These are phyloP conservation scores for Danielia oregonensis DNA, from an alignment of 805 yeast species.

Conservation along the genomic window DNA sequence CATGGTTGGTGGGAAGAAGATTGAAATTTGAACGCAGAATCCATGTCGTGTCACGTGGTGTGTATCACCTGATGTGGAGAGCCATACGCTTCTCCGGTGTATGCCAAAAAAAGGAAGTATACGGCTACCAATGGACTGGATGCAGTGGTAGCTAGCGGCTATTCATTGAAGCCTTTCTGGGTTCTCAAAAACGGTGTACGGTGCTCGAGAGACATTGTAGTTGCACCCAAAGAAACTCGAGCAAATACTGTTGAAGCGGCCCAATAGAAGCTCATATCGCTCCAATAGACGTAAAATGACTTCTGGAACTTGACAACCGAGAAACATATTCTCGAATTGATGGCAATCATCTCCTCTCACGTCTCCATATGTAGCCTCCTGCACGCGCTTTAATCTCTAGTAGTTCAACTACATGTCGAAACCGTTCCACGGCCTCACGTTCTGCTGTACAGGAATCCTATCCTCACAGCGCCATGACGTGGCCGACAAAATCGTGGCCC, in stretches of 20 bases:
- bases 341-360: not conserved
- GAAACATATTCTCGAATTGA: not conserved
- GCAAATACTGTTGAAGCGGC: too few relatives aligned
- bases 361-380: not conserved
- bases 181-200: too few relatives aligned
- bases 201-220: too few relatives aligned
- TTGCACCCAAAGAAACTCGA: too few relatives aligned
- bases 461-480: constrained; percentile 39
- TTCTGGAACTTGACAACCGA: not conserved
- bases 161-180: too few relatives aligned
- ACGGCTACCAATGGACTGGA: too few relatives aligned
- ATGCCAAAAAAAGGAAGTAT: too few relatives aligned
- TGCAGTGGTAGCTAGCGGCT: too few relatives aligned
- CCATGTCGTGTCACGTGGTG: not conserved
- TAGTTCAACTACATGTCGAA: constrained; percentile 14
- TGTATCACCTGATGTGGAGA: not conserved
- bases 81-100: too few relatives aligned
- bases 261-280: too few relatives aligned
- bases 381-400: too few relatives aligned
- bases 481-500: constrained; percentile 41
- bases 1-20: constrained; percentile 1
- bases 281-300: too few relatives aligned
- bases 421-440: constrained; percentile 47
- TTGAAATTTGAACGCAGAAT: not conserved
- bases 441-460: constrained; percentile 56